A percentile compares a stretch with the other conserved stretches of the same genome.
Conservation (phyloP, 345 rosid species). For the Hirschfeldia incana region DNA sequence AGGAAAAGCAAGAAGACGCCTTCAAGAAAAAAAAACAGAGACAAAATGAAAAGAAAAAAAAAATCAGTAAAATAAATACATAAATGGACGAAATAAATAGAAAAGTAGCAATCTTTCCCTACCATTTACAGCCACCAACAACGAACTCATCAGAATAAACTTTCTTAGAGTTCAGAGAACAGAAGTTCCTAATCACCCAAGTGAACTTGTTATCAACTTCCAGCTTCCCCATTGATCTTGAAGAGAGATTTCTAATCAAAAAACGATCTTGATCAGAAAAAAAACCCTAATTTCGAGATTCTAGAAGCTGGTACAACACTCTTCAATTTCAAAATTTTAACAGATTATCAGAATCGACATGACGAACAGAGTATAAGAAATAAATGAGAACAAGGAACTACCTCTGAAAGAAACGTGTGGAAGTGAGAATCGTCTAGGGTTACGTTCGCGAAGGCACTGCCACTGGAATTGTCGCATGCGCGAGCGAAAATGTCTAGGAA, state of each 20-base stretch:
- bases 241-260: neutral
- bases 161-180: neutral
- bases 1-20: constrained; percentile 75
- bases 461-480: too few relatives aligned
- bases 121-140: constrained; percentile 1
- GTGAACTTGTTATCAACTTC: neutral
- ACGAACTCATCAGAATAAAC: neutral
- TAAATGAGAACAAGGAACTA: neutral
- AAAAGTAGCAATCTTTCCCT: neutral
- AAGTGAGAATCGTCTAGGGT: too few relatives aligned
- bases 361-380: neutral
- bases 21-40: constrained; percentile 28
- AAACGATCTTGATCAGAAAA: neutral
- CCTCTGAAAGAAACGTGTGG: neutral
- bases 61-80: constrained; percentile 1
- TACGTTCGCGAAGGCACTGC: too few relatives aligned
- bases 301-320: neutral
- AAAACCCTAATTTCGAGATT: neutral
- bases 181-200: constrained; percentile 11
- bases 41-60: neutral
- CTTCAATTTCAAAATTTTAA: neutral
- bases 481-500: too few relatives aligned
- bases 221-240: neutral
- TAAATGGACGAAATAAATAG: neutral
- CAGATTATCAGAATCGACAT: neutral